Conservation (phyloP, 2,329 filamentous ascomycete genomes). For the Calonectria leucothoes region DNA sequence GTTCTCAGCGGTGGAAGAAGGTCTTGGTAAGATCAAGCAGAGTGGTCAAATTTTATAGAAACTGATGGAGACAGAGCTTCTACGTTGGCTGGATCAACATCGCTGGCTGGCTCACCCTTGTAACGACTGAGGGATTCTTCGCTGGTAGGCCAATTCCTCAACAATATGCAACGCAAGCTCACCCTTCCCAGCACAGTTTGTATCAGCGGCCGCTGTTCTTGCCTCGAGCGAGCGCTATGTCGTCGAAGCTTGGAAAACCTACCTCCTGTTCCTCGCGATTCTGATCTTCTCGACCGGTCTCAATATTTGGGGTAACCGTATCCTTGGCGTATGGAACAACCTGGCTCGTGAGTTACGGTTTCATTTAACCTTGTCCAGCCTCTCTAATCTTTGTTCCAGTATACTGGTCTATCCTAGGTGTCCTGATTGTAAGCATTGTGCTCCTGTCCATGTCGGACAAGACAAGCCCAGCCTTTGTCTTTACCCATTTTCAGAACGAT, state of each 20-base stretch:
- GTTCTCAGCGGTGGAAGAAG: slow-evolving; percentile 51
- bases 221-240: slow-evolving; percentile 49
- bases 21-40: slow-evolving; percentile 42
- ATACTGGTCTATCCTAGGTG: slow-evolving; percentile 55
- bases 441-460: slow-evolving; percentile 54
- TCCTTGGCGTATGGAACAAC: slow-evolving; percentile 55
- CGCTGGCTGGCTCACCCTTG: slow-evolving; percentile 49
- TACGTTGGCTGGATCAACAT: slow-evolving; percentile 59
- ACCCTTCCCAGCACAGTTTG: slow-evolving; percentile 54
- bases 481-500: slow-evolving; percentile 56
- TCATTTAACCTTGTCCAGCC: not conserved
- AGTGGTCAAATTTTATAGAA: no score
- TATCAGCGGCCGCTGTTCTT: slow-evolving; percentile 55
- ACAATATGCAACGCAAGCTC: rapidly evolving
- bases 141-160: slow-evolving; percentile 40
- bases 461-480: slow-evolving; percentile 55
- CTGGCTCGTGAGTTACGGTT: slow-evolving; percentile 47
- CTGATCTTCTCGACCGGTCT: slow-evolving; percentile 34
- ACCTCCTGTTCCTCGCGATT: slow-evolving; percentile 51
- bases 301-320: slow-evolving; percentile 54
- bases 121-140: slow-evolving; percentile 55
- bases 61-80: slow-evolving; percentile 48
- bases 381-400: slow-evolving; percentile 35
- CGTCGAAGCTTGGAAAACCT: slow-evolving; percentile 52
- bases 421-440: slow-evolving; percentile 56